A percentile compares a stretch with the other conserved stretches of the same genome.
Evolutionary conservation across 371 early-diverging fungal species (phyloP).

Genomic region (Quaeritorhiza haematococci): DNA sequence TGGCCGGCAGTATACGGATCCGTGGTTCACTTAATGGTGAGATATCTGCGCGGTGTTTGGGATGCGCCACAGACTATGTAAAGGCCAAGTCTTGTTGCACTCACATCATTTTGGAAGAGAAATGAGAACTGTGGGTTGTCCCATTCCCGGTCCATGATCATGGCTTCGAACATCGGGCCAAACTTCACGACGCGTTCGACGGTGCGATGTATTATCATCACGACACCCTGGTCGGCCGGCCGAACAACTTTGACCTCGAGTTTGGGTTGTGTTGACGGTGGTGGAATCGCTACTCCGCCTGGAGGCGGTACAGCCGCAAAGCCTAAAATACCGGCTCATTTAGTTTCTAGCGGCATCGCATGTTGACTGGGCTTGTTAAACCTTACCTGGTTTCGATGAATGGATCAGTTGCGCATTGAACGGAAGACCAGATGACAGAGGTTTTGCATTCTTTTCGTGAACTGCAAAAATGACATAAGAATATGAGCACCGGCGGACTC

Average conservation of each 20-base stretch:
- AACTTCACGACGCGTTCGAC: slow-evolving; percentile 73
- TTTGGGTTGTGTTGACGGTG: slow-evolving; percentile 12
- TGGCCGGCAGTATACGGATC: background rate
- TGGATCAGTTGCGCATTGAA: slow-evolving; percentile 61
- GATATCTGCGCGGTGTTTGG: no score
- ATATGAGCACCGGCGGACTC: background rate
- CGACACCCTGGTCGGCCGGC: slow-evolving; percentile 55
- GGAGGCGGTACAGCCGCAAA: slow-evolving; percentile 2
- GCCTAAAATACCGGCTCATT: background rate
- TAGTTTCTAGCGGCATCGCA: background rate
- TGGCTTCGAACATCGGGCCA: slow-evolving; percentile 74
- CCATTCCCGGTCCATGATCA: slow-evolving; percentile 63
- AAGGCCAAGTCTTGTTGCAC: no score
- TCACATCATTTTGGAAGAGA: slow-evolving; percentile 64
- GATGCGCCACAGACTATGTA: no score
- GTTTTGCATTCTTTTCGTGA: slow-evolving; percentile 25
- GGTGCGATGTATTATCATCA: slow-evolving; percentile 75
- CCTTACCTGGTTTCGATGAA: slow-evolving; percentile 17
- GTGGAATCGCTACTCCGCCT: slow-evolving; percentile 21
- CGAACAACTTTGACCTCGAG: slow-evolving; percentile 51
- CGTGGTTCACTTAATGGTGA: background rate
- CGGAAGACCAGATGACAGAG: slow-evolving; percentile 51
- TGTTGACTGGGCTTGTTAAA: background rate
- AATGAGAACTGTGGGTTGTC: slow-evolving; percentile 68
- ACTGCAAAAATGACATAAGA: background rate